Evolutionary conservation across 768 basidiomycete genomes (phyloP), one percentile per base, ranked within the genome.

Genomic region (Obba rivulosa): DNA sequence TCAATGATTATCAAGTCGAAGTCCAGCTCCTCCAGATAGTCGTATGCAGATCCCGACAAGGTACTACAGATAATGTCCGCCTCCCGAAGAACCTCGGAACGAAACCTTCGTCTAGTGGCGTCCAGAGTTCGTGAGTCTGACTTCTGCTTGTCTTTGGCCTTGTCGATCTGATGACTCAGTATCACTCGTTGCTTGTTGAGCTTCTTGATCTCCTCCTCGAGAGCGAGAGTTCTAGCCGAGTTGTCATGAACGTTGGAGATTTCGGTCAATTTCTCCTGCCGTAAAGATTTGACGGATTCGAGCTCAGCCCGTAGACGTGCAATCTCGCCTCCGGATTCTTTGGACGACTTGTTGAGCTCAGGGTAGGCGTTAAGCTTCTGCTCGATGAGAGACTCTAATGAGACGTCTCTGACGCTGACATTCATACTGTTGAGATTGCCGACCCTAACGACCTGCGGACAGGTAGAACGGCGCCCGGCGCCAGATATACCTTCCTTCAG

Each of bases 1-100:
- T 99, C 96, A 51, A 99, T 95, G 64, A 99, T 83, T 57, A 99
- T 79, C 68, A 95, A 89, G 57, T 96, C 94, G 62, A 97, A 97
- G 44, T 94, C 87, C 53, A 90, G 79, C 31, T 78, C 73, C 48
- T 87, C 81, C 36, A 99, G 73, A 41, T 78, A 76, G 14, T 96
- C 94, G 54, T 96, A 90, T 3, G 94, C 96, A 16, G 95, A 77
- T 25, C 95, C 95, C 7, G 95, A 92, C 17, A 99, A 74, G 0
- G 96, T 99, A 35, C 83, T 77, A 62, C 96, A 99, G 44, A 99
- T 87, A 38, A 99, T 85, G 61, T 98, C 93, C 1, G 94, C 92
- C 54, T 91, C 85, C 36, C 77, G 72, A 34, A 99, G 71, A n/a
- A 97, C 78, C 51, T 90, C 81, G 17, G 75, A 66, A 28, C 88